Percentiles rank a stretch among this genome's conserved stretches.
Evolutionary conservation across 305 asterid genomes (phyloP).

Genomic region (Fraxinus angustifolia): DNA sequence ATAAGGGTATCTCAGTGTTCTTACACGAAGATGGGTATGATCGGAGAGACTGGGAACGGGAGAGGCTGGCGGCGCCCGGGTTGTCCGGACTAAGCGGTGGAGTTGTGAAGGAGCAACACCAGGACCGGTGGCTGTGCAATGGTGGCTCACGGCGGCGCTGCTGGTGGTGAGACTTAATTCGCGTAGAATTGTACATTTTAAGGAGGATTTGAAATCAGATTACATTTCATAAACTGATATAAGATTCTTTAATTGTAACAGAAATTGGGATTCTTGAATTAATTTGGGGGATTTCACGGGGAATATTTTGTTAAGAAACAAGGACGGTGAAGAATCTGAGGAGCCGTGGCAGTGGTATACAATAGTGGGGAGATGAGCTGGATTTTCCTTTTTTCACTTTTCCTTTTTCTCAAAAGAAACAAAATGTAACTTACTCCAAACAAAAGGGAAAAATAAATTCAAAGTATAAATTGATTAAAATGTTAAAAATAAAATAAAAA

Average conservation of each 20-base stretch:
- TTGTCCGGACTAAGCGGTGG: slow-evolving; percentile 79
- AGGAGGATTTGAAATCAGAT: slow-evolving; percentile 1
- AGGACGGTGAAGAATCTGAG: slow-evolving; percentile 5
- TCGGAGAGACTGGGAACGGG: slow-evolving; percentile 35
- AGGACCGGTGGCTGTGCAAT: slow-evolving; percentile 59
- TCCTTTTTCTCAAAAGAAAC: slow-evolving; percentile 22
- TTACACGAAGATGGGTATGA: slow-evolving; percentile 28
- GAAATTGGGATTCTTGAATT: background rate
- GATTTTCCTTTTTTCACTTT: background rate
- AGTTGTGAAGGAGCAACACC: slow-evolving; percentile 83
- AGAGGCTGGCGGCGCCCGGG: slow-evolving; percentile 23
- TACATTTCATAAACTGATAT: background rate
- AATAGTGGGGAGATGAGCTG: slow-evolving; percentile 24
- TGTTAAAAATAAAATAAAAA: background rate
- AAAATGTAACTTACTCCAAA: slow-evolving; percentile 8
- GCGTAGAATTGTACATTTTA: slow-evolving; percentile 33
- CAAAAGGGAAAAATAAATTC: background rate
- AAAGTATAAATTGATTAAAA: background rate
- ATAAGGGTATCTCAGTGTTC: slow-evolving; percentile 40
- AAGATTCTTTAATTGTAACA: slow-evolving; percentile 5
- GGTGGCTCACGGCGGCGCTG: slow-evolving; percentile 44
- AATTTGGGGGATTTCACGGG: slow-evolving; percentile 1
- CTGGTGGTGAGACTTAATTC: slow-evolving; percentile 19
- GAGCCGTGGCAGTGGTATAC: slow-evolving; percentile 6
- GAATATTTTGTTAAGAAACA: slow-evolving; percentile 1